phyloP scores from a whole-genome alignment of 306 rosid genomes.

The Prunus mume region DNA sequence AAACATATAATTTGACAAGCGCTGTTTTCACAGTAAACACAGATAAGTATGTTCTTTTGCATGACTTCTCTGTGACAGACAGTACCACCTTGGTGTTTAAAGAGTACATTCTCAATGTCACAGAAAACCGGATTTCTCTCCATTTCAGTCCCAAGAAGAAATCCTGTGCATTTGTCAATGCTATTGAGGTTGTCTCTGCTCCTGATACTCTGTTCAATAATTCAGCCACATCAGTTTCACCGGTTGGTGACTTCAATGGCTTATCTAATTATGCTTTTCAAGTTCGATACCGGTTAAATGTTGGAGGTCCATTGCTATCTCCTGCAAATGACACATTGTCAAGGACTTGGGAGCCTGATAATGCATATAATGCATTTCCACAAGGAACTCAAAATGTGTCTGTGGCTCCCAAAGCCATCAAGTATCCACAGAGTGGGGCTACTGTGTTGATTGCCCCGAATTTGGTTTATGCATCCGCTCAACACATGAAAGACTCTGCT shows the following conservation, averaged over 20 bases:
- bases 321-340: conserved; percentile 52
- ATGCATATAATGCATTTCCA: conserved; percentile 42
- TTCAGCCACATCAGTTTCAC: conserved; percentile 41
- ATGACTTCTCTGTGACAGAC: conserved; percentile 43
- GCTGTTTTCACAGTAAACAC: conserved; percentile 61
- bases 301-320: conserved; percentile 58
- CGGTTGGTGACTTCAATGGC: conserved; percentile 41
- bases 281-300: conserved; percentile 56
- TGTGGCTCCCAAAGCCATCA: conserved; percentile 36
- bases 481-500: conserved; percentile 42
- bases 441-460: conserved; percentile 63
- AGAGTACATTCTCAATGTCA: conserved; percentile 60
- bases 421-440: conserved; percentile 31
- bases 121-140: conserved; percentile 47
- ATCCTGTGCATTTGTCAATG: conserved; percentile 69
- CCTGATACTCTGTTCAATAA: conserved; percentile 53
- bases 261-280: conserved; percentile 42
- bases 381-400: conserved; percentile 44
- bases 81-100: conserved; percentile 39
- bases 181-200: conserved; percentile 77
- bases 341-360: conserved; percentile 73
- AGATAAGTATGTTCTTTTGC: conserved; percentile 47
- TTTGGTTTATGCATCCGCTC: conserved; percentile 53
- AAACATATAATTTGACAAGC: conserved; percentile 43
- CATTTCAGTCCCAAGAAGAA: conserved; percentile 56